phyloP scores from a whole-genome alignment of 495 filamentous ascomycete genomes.

The Penicillium cataractarum region DNA sequence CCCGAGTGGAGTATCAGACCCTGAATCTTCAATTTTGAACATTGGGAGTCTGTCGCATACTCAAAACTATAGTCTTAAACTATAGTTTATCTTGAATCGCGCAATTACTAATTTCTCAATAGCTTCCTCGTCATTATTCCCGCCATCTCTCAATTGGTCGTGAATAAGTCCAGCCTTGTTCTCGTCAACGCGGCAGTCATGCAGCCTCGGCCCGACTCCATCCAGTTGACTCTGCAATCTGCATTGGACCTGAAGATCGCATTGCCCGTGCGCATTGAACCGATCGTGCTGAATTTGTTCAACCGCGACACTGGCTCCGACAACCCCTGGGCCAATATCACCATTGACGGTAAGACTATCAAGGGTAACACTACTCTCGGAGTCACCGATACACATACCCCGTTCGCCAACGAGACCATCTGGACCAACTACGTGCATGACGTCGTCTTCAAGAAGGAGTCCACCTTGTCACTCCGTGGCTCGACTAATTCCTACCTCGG shows the following conservation, averaged over 20 bases:
- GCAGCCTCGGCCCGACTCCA: slow-evolving; percentile 36
- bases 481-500: slow-evolving; percentile 42
- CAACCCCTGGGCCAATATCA: slow-evolving; percentile 32
- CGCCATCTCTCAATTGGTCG: slow-evolving; percentile 46
- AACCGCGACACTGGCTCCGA: slow-evolving; percentile 31
- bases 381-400: slow-evolving; percentile 25
- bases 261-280: slow-evolving; percentile 43
- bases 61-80: too few relatives aligned
- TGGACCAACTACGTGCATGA: slow-evolving; percentile 42
- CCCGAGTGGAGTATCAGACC: background rate
- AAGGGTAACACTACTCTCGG: slow-evolving; percentile 42
- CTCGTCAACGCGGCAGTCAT: slow-evolving; percentile 41
- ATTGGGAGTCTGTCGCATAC: background rate
- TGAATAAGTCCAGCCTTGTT: slow-evolving; percentile 42
- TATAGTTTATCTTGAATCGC: background rate
- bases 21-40: background rate
- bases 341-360: slow-evolving; percentile 32
- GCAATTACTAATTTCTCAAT: background rate
- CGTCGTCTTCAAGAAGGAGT: slow-evolving; percentile 36
- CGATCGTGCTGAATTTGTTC: slow-evolving; percentile 39
- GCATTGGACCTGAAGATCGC: slow-evolving; percentile 41
- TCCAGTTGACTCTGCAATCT: slow-evolving; percentile 38
- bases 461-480: slow-evolving; percentile 34
- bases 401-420: slow-evolving; percentile 28
- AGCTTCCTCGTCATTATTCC: slow-evolving; percentile 50